Evolutionary conservation across 768 basidiomycete genomes (phyloP).

Genomic region (Suillus ampliporus): DNA sequence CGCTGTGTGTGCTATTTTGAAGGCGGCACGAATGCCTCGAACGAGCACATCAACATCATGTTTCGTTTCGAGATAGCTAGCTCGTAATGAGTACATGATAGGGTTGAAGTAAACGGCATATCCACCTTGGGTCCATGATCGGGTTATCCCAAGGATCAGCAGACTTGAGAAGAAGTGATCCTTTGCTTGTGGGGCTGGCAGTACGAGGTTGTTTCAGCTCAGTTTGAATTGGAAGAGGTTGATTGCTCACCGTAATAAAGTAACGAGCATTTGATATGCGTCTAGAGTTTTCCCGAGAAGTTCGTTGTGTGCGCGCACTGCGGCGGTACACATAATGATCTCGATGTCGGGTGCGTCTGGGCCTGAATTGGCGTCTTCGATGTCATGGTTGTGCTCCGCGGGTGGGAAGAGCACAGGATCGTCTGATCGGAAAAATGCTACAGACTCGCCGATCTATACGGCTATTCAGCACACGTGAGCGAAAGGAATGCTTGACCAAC

Average conservation of each 20-base stretch:
- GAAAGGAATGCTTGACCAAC: slow-evolving; percentile 32
- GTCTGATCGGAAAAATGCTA: slow-evolving; percentile 23
- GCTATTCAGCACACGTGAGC: neutral
- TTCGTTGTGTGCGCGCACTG: neutral
- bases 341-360: slow-evolving; percentile 18
- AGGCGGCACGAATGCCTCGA: slow-evolving; percentile 46
- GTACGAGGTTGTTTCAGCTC: neutral
- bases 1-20: slow-evolving; percentile 42
- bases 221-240: neutral
- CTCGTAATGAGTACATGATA: neutral
- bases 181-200: slow-evolving; percentile 50
- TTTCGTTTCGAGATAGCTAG: slow-evolving; percentile 48
- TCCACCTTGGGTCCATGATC: slow-evolving; percentile 49
- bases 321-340: slow-evolving; percentile 10
- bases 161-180: slow-evolving; percentile 46
- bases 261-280: slow-evolving; percentile 24
- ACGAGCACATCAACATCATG: slow-evolving; percentile 47
- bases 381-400: neutral
- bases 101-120: neutral
- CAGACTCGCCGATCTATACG: slow-evolving; percentile 22
- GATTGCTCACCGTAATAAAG: slow-evolving; percentile 31
- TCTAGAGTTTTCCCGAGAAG: slow-evolving; percentile 12
- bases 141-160: slow-evolving; percentile 46
- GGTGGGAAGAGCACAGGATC: slow-evolving; percentile 20
- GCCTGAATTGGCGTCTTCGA: slow-evolving; percentile 17